These are phyloP conservation scores for Apiospora saccharicola DNA, from an alignment of 2,329 filamentous ascomycete species.

Conservation along the genomic window DNA sequence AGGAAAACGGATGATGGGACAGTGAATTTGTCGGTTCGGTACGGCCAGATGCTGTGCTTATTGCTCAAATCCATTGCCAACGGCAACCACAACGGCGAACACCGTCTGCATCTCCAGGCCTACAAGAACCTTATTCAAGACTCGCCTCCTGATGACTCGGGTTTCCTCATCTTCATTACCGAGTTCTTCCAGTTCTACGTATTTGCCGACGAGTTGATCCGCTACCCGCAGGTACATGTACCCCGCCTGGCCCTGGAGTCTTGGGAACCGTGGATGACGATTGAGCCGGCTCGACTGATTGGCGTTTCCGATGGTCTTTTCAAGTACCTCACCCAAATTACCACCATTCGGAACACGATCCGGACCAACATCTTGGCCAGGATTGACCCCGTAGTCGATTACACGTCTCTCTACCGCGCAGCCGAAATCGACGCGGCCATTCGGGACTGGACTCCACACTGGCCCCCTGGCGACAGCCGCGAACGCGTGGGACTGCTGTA, in stretches of 20 bases:
- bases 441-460: constrained; percentile 74
- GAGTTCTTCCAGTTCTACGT: constrained; percentile 89
- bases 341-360: constrained; percentile 77
- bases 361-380: constrained; percentile 69
- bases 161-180: constrained; percentile 70
- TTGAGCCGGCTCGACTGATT: constrained; percentile 66
- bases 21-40: constrained; percentile 60
- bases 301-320: constrained; percentile 87
- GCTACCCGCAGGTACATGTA: constrained; percentile 50
- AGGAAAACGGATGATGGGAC: constrained; percentile 53
- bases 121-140: constrained; percentile 76
- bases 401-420: constrained; percentile 74
- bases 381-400: constrained; percentile 75
- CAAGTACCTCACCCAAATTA: constrained; percentile 79
- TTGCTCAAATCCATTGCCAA: constrained; percentile 65
- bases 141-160: constrained; percentile 67
- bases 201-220: constrained; percentile 68
- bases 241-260: constrained; percentile 51
- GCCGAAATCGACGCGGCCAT: constrained; percentile 79
- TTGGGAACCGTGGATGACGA: constrained; percentile 51
- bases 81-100: constrained; percentile 68
- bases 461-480: constrained; percentile 64
- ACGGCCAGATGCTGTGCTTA: constrained; percentile 70
- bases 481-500: constrained; percentile 65
- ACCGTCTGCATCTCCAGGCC: constrained; percentile 79